Evolutionary conservation across 2,329 filamentous ascomycete genomes (phyloP).

Genomic region (Ceratocystis huliohia): DNA sequence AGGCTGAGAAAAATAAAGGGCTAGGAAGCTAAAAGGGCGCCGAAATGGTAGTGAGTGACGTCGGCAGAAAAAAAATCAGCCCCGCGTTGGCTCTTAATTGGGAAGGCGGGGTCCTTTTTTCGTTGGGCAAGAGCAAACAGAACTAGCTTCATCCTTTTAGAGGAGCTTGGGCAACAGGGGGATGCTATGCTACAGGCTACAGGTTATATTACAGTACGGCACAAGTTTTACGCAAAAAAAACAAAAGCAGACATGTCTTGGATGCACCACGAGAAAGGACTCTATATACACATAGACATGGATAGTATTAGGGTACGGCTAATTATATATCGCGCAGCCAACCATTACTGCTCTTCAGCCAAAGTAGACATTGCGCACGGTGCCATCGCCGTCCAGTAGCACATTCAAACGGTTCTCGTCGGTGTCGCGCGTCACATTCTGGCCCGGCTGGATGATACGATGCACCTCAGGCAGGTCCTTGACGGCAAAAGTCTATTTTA

Average conservation of each 20-base stretch:
- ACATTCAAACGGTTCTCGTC: conserved; percentile 44
- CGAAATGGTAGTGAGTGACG: conserved; percentile 9
- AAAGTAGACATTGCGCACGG: conserved; percentile 45
- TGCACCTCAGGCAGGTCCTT: conserved; percentile 44
- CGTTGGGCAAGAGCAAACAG: not conserved
- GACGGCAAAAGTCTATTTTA: conserved; percentile 44
- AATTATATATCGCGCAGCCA: not conserved
- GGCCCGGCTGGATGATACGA: conserved; percentile 44
- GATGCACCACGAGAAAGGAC: too few relatives aligned
- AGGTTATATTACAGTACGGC: not conserved
- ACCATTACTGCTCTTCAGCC: conserved; percentile 29
- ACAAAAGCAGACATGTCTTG: not conserved
- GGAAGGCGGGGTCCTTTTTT: conserved; percentile 17
- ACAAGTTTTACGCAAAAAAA: not conserved
- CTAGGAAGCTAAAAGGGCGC: not conserved
- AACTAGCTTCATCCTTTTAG: not conserved
- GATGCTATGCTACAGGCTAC: not conserved
- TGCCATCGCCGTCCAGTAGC: conserved; percentile 46
- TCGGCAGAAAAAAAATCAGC: conserved; percentile 19
- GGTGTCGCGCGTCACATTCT: conserved; percentile 47
- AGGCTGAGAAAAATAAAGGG: not conserved
- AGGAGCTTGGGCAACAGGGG: not conserved
- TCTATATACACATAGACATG: not conserved
- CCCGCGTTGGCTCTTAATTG: conserved; percentile 17
- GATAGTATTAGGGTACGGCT: too few relatives aligned